Evolutionary conservation across 805 yeast species (phyloP).

Genomic region (Lipomyces starkeyi): DNA sequence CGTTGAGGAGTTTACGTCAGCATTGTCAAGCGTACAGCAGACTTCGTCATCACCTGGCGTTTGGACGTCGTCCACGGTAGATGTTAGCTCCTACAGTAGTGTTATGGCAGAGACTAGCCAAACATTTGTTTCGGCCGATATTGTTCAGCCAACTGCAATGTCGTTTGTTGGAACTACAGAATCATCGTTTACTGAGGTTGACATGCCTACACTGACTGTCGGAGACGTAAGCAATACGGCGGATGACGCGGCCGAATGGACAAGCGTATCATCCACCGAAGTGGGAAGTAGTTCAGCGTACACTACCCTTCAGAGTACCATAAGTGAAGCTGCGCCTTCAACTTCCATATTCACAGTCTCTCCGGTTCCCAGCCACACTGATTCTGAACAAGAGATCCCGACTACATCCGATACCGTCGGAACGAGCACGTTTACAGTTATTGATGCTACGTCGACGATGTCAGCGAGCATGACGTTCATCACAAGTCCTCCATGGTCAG

Average conservation of each 20-base stretch:
- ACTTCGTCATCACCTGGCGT: not conserved
- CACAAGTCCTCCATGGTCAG: slow-evolving; percentile 15
- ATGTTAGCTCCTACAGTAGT: not conserved
- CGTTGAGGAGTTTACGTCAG: not conserved
- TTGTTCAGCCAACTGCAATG: slow-evolving; percentile 3
- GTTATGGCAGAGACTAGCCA: not conserved
- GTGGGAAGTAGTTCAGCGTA: not conserved
- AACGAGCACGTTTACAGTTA: slow-evolving; percentile 9
- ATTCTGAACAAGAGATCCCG: slow-evolving; percentile 1
- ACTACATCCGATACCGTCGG: slow-evolving; percentile 6
- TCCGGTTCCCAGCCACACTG: not conserved
- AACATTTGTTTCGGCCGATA: not conserved
- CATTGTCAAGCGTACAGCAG: not conserved
- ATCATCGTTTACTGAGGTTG: not conserved
- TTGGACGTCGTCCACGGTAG: not conserved
- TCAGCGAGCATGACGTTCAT: slow-evolving; percentile 15
- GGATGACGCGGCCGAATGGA: not conserved
- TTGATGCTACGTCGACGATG: not conserved
- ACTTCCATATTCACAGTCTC: not conserved
- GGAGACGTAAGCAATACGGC: not conserved
- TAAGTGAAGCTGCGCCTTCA: not conserved
- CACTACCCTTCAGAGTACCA: not conserved
- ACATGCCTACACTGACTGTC: not conserved
- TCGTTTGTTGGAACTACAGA: not conserved
- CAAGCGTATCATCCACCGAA: not conserved